phyloP scores from a whole-genome alignment of 2,329 filamentous ascomycete species.

The Microdochium nivale region DNA sequence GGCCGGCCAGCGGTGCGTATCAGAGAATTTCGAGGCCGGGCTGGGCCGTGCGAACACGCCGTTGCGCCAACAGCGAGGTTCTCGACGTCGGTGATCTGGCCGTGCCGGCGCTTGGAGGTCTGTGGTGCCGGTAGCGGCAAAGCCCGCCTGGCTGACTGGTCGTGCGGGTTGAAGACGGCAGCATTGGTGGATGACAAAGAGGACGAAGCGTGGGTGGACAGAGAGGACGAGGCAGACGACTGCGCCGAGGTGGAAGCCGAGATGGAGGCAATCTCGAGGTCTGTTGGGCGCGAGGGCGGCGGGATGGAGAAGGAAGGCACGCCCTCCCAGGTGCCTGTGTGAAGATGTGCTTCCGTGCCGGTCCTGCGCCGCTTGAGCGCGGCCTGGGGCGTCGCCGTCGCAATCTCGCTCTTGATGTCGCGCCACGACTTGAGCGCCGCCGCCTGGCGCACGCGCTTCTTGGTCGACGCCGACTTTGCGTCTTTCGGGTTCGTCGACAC shows the following conservation, averaged over 20 bases:
- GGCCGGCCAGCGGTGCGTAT: not conserved
- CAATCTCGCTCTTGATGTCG: not conserved
- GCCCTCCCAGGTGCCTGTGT: not conserved
- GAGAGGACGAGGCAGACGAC: not conserved
- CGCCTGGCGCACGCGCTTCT: not conserved
- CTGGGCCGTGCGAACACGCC: not conserved
- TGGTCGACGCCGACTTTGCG: not conserved
- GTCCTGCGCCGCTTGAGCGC: not conserved
- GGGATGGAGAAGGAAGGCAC: not conserved
- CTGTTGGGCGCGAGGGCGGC: not conserved
- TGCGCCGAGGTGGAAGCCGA: not conserved
- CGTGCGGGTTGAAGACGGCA: not conserved
- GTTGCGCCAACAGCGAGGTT: not conserved
- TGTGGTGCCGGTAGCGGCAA: no score
- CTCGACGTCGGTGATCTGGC: no score
- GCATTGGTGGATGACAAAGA: not conserved
- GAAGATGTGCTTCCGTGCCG: not conserved
- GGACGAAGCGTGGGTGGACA: not conserved
- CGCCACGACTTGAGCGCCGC: not conserved
- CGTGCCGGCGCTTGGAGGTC: no score
- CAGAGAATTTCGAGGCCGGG: not conserved
- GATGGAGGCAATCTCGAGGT: not conserved
- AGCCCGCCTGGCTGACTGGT: no score
- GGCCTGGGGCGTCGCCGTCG: not conserved
- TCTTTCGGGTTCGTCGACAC: not conserved